Base-by-base conservation (phyloP, 768 basidiomycete genomes). In the Boletus bicolor region DNA sequence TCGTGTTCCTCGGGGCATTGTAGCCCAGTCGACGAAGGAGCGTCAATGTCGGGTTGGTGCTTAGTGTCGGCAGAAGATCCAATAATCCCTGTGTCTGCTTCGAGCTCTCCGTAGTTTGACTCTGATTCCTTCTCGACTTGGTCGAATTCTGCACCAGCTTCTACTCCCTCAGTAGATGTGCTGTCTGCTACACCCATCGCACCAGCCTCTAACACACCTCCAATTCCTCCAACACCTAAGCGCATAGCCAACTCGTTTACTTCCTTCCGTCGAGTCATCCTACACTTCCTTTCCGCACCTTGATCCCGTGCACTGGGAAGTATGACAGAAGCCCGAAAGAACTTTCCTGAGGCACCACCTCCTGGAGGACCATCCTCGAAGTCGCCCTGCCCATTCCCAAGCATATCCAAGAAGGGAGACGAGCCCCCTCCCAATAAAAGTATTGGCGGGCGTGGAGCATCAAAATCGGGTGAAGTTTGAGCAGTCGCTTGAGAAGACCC, bases 201-300 rank as follows among this genome's bases (percentile, higher is more conserved):
- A 38, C 14, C 62, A 37, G 28, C 47, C 28, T 83, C 84, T 7
- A 91, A 65, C 7, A 75, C 63, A 11, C 91, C 92, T 10, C 91
- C 91, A 7, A 91, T 78, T 0, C 81, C 80, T 35, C 87, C 88
- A 37, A 92, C 77, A 6, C 83, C 91, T 84, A 91, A 90, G n/a
- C 89, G 82, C 78, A 91, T 87, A 0, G 82, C 85, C 44, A 93
- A 72, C 63, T 90, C 86, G 67, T 93, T 93, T 52, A 91, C 82
- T 61, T 92, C 86, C 54, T 82, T 76, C 54, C 91, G 77, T 36
- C 91, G 76, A 4, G 74, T 72, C 56, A 86, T 76, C 44, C 91
- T 82, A 48, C 76, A 80, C 8, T 74, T 69, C 43, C 76, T 77
- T 65, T 93, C 91, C 11, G 74, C 71, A 2, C 65, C 60, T 28